phyloP scores from a whole-genome alignment of 257 asterid genomes.

The Nicotiana knightiana region DNA sequence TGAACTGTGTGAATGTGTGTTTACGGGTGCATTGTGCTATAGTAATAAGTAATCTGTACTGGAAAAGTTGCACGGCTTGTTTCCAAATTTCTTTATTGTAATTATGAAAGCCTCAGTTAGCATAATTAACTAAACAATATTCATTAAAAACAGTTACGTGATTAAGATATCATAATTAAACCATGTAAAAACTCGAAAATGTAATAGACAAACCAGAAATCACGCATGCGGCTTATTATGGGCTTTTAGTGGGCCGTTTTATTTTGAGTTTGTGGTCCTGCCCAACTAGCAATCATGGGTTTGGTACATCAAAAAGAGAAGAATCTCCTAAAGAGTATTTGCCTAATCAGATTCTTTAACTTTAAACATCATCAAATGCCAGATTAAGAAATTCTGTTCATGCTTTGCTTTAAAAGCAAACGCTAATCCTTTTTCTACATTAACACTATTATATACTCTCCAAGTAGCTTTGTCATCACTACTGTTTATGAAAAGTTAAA shows the following conservation, averaged over 20 bases:
- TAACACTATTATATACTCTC: constrained; percentile 15
- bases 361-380: constrained; percentile 8
- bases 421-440: constrained; percentile 14
- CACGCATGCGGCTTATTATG: constrained; percentile 32
- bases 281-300: constrained; percentile 27
- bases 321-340: constrained; percentile 23
- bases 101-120: background rate
- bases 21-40: background rate
- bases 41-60: constrained; percentile 15
- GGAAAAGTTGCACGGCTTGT: constrained; percentile 9
- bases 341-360: constrained; percentile 14
- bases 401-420: constrained; percentile 15
- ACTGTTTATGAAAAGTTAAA: constrained; percentile 23
- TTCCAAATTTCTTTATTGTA: background rate
- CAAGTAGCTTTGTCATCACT: constrained; percentile 21
- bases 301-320: constrained; percentile 17
- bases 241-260: constrained; percentile 18
- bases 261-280: constrained; percentile 27
- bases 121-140: constrained; percentile 12
- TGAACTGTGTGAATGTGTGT: constrained; percentile 17
- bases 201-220: constrained; percentile 18
- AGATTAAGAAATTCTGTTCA: constrained; percentile 7
- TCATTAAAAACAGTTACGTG: background rate
- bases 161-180: background rate
- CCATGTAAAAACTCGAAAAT: background rate